phyloP scores from a whole-genome alignment of 1,284 basidiomycete genomes.

The Ceratorhiza oryzae-sativae region DNA sequence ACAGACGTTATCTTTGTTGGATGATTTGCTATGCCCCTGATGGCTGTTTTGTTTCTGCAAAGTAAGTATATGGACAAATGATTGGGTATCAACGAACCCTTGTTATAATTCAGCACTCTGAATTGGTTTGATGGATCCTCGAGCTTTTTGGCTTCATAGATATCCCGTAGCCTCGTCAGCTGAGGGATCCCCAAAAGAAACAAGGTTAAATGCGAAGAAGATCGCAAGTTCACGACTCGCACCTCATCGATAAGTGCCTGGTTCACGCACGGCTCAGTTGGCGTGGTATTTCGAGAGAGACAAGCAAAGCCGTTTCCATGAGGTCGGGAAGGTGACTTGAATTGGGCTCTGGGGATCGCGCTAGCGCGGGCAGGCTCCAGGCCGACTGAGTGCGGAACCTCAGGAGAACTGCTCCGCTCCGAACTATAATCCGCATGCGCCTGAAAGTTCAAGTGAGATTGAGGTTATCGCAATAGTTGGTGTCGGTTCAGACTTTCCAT shows the following conservation, averaged over 20 bases:
- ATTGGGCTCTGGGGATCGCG: not conserved
- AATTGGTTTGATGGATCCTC: conserved; percentile 41
- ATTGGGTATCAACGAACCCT: conserved; percentile 9
- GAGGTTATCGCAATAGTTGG: not conserved
- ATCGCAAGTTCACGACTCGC: conserved; percentile 1
- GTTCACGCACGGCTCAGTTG: conserved; percentile 25
- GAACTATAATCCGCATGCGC: conserved; percentile 32
- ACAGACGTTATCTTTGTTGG: conserved; percentile 67
- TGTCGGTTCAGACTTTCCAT: conserved; percentile 27
- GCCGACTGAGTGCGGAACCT: conserved; percentile 5
- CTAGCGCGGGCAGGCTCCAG: not conserved
- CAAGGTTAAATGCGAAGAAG: conserved; percentile 26
- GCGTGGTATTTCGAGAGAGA: conserved; percentile 31
- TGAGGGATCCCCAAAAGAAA: conserved; percentile 30
- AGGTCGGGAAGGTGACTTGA: conserved; percentile 12
- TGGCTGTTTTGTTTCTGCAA: conserved; percentile 54
- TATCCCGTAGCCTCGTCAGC: conserved; percentile 33
- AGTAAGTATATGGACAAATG: not conserved
- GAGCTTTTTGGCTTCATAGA: conserved; percentile 39
- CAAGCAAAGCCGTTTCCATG: conserved; percentile 37
- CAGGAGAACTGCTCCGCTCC: conserved; percentile 35
- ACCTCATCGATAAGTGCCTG: conserved; percentile 39
- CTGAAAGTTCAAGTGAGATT: conserved; percentile 22
- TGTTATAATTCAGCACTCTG: conserved; percentile 39
- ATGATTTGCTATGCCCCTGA: conserved; percentile 61